These are phyloP conservation scores for Brasilioporus rufonigricans DNA, from an alignment of 768 basidiomycete species.

Conservation along the genomic window DNA sequence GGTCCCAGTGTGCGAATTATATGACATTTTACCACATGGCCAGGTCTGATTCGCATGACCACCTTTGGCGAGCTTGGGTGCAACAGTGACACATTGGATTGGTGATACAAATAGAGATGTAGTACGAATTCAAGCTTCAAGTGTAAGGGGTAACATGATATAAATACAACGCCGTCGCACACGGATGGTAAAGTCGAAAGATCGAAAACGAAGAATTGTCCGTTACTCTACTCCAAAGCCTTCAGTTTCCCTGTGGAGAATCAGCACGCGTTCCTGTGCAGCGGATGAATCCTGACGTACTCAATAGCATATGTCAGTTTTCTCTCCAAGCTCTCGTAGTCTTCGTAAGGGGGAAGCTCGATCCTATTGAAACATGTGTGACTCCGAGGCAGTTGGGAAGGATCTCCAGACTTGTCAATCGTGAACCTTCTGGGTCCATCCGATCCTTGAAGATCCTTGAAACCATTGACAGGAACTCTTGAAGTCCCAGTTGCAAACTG, in stretches of 20 bases:
- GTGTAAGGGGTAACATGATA: slow-evolving; percentile 8
- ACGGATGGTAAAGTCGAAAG: slow-evolving; percentile 1
- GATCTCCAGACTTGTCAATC: slow-evolving; percentile 92
- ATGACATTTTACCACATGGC: too few species aligned
- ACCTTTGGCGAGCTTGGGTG: too few species aligned
- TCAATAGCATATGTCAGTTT: slow-evolving; percentile 85
- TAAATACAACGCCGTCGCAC: slow-evolving; percentile 12
- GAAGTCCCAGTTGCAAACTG: slow-evolving; percentile 90
- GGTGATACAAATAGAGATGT: slow-evolving; percentile 1
- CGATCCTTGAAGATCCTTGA: slow-evolving; percentile 91
- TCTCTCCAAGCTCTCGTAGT: slow-evolving; percentile 82
- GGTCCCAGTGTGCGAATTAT: too few species aligned
- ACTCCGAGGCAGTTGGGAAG: slow-evolving; percentile 80
- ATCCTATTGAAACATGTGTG: slow-evolving; percentile 94
- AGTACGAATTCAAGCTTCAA: background rate
- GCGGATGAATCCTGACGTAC: slow-evolving; percentile 40
- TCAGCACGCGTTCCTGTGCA: slow-evolving; percentile 4
- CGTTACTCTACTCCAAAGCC: slow-evolving; percentile 64
- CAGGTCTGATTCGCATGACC: too few species aligned
- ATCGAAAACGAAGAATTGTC: slow-evolving; percentile 6
- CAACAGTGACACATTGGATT: too few species aligned
- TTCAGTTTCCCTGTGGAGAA: slow-evolving; percentile 61
- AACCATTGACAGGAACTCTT: slow-evolving; percentile 87
- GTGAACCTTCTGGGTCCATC: slow-evolving; percentile 93
- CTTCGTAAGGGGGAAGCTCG: slow-evolving; percentile 87